phyloP scores from a whole-genome alignment of 2,329 filamentous ascomycete genomes.

The Colletotrichum endophyticum region DNA sequence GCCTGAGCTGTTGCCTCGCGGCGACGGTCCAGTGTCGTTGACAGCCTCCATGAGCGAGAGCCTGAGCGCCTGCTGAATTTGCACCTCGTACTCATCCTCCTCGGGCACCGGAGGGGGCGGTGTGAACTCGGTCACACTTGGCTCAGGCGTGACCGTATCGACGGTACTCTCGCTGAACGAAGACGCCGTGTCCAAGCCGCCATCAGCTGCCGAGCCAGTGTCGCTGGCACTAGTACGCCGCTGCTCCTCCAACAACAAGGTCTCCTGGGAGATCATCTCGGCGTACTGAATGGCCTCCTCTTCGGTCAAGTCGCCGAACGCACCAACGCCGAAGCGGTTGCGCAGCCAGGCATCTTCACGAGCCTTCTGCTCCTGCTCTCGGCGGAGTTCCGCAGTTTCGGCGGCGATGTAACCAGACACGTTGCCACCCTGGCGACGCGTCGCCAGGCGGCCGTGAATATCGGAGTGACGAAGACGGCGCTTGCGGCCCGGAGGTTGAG shows the following conservation, averaged over 20 bases:
- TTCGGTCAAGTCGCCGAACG: conserved; percentile 67
- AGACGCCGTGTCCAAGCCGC: conserved; percentile 46
- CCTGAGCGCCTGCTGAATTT: conserved; percentile 67
- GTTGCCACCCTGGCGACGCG: conserved; percentile 66
- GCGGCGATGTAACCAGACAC: conserved; percentile 83
- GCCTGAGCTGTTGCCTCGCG: conserved; percentile 48
- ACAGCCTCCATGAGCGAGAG: conserved; percentile 64
- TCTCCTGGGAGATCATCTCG: conserved; percentile 69
- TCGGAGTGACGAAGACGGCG: conserved; percentile 76
- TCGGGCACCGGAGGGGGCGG: conserved; percentile 38
- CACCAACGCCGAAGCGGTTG: conserved; percentile 82
- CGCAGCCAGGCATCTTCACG: conserved; percentile 75
- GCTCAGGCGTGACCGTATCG: conserved; percentile 60
- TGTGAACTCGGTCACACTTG: conserved; percentile 50
- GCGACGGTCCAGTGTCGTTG: conserved; percentile 51
- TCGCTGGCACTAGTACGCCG: conserved; percentile 57
- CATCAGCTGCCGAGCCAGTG: conserved; percentile 54
- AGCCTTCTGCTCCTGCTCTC: conserved; percentile 69
- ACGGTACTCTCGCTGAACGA: conserved; percentile 45
- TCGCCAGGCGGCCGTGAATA: conserved; percentile 53
- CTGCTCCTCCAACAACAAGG: conserved; percentile 61
- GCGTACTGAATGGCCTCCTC: conserved; percentile 70
- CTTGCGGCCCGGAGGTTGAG: conserved; percentile 77
- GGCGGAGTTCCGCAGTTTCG: conserved; percentile 81
- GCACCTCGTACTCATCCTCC: conserved; percentile 60